These are phyloP conservation scores for Mallotus repandus DNA, from an alignment of 441 rosid species.

Conservation along the genomic window DNA sequence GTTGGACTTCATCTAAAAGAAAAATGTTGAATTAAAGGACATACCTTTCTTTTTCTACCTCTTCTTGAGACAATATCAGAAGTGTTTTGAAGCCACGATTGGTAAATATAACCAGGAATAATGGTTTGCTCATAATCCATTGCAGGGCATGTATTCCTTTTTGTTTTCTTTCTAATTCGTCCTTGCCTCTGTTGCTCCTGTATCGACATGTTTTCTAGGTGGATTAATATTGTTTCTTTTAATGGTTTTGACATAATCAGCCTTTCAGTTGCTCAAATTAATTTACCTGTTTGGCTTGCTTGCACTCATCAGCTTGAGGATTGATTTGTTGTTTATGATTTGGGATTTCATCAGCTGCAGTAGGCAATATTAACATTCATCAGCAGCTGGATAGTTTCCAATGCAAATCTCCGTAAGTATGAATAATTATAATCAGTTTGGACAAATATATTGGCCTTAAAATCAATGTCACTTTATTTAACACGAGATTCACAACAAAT, in stretches of 20 bases:
- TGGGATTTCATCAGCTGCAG: conserved; percentile 46
- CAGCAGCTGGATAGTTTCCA: background rate
- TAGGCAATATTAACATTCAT: conserved; percentile 13
- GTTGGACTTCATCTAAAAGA: background rate
- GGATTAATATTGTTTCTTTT: conserved; percentile 7
- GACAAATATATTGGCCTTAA: background rate
- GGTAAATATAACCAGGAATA: conserved; percentile 64
- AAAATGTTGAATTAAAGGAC: conserved; percentile 7
- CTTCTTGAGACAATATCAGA: conserved; percentile 55
- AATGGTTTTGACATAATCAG: background rate
- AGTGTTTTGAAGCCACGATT: conserved; percentile 74
- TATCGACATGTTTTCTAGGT: conserved; percentile 29
- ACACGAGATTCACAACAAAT: no score
- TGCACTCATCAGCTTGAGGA: conserved; percentile 34
- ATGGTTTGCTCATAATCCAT: conserved; percentile 78
- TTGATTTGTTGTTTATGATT: conserved; percentile 38
- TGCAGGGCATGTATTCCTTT: conserved; percentile 34
- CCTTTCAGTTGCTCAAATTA: background rate
- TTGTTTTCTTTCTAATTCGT: conserved; percentile 45
- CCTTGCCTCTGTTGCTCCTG: conserved; percentile 46
- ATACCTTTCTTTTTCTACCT: conserved; percentile 65
- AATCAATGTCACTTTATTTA: background rate
- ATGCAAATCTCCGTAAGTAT: background rate
- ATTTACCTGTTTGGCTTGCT: conserved; percentile 50
- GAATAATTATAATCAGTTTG: background rate